A percentile compares a stretch with the other conserved stretches of the same genome.
These are phyloP conservation scores for Cercospora zeina DNA, from an alignment of 2,329 filamentous ascomycete species.

Conservation along the genomic window DNA sequence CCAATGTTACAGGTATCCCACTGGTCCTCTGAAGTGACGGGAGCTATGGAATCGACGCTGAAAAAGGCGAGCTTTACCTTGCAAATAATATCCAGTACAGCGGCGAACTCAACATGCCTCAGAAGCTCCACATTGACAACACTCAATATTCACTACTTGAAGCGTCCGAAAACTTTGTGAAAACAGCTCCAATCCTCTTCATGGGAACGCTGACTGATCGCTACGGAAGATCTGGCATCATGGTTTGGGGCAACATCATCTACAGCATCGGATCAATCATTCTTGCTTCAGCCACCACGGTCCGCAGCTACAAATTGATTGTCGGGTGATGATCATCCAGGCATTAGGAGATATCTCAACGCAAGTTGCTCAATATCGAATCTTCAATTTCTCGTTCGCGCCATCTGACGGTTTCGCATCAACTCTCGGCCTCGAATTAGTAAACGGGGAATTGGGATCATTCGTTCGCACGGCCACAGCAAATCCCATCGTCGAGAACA, in stretches of 20 bases:
- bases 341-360: slow-evolving; percentile 64
- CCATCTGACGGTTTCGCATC: slow-evolving; percentile 63
- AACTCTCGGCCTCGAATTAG: slow-evolving; percentile 61
- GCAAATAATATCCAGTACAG: too few relatives aligned
- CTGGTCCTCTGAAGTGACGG: slow-evolving; percentile 62
- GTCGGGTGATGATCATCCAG: slow-evolving; percentile 58
- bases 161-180: slow-evolving; percentile 64
- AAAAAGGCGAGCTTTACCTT: slow-evolving; percentile 49
- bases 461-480: slow-evolving; percentile 63
- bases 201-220: slow-evolving; percentile 60
- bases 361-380: slow-evolving; percentile 64
- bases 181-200: slow-evolving; percentile 56
- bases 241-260: slow-evolving; percentile 63
- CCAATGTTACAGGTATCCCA: too few relatives aligned
- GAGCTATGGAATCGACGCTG: slow-evolving; percentile 61
- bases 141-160: slow-evolving; percentile 60
- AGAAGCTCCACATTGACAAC: slow-evolving; percentile 59
- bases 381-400: slow-evolving; percentile 66
- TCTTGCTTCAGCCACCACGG: slow-evolving; percentile 58
- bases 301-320: slow-evolving; percentile 62
- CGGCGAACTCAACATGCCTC: background rate
- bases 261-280: slow-evolving; percentile 61
- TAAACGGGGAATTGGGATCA: slow-evolving; percentile 61
- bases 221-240: slow-evolving; percentile 59
- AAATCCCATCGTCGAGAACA: slow-evolving; percentile 60